Evolutionary conservation across 2,329 filamentous ascomycete species (phyloP).

Genomic region (Xenoacremonium recifei): DNA sequence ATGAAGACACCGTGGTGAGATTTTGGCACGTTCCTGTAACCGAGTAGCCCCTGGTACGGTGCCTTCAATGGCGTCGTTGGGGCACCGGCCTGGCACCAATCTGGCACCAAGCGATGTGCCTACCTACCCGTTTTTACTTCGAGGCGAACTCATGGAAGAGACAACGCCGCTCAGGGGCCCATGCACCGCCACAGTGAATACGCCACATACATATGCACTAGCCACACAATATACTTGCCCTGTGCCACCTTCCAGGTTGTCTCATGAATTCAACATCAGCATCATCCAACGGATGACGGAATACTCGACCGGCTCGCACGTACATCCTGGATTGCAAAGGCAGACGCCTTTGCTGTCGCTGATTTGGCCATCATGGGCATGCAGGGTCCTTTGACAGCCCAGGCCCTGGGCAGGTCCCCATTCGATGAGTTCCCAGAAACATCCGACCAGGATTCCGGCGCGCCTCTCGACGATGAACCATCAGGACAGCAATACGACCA

Average conservation of each 20-base stretch:
- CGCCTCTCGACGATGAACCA: slow-evolving; percentile 34
- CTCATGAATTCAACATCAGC: not conserved
- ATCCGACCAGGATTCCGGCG: slow-evolving; percentile 38
- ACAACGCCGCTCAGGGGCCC: too few relatives aligned
- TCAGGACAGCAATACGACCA: slow-evolving; percentile 53
- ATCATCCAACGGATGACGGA: not conserved
- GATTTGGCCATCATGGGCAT: slow-evolving; percentile 54
- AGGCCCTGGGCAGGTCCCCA: slow-evolving; percentile 58
- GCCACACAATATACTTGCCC: slow-evolving; percentile 1
- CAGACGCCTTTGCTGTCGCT: too few relatives aligned
- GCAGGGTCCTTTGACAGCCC: slow-evolving; percentile 55
- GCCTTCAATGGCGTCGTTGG: too few relatives aligned
- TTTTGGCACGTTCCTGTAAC: too few relatives aligned
- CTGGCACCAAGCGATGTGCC: too few relatives aligned
- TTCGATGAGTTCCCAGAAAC: slow-evolving; percentile 57
- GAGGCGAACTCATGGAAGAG: too few relatives aligned
- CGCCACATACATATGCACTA: not conserved
- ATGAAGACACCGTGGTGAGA: too few relatives aligned
- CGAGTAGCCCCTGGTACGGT: too few relatives aligned
- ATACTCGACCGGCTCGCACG: not conserved
- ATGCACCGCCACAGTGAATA: not conserved
- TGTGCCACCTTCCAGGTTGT: not conserved
- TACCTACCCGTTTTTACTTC: too few relatives aligned
- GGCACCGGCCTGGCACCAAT: too few relatives aligned
- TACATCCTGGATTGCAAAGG: not conserved